Evolutionary conservation across 371 early-diverging fungal genomes (phyloP).

Genomic region (Mucor circinelloides): DNA sequence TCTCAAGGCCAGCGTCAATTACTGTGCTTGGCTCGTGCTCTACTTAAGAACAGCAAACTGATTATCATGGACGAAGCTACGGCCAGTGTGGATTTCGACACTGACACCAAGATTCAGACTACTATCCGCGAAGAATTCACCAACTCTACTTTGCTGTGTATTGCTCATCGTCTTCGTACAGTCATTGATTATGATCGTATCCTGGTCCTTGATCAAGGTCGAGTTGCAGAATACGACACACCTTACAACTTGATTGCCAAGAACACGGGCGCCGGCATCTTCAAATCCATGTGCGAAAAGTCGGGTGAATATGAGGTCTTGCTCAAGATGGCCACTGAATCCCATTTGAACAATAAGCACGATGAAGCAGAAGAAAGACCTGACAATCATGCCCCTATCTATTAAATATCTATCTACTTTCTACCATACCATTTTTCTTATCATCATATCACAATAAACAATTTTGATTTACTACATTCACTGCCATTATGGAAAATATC

Average conservation of each 20-base stretch:
- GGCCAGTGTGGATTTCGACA: conserved; percentile 77
- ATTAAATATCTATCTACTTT: neutral
- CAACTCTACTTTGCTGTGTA: conserved; percentile 68
- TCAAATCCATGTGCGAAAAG: conserved; percentile 70
- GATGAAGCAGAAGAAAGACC: neutral
- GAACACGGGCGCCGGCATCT: conserved; percentile 49
- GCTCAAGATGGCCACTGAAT: conserved; percentile 34
- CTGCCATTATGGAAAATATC: no score
- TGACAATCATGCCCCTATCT: conserved; percentile 9
- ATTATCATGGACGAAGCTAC: conserved; percentile 92
- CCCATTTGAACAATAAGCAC: neutral
- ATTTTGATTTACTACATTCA: neutral
- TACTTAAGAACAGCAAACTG: conserved; percentile 71
- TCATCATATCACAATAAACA: neutral
- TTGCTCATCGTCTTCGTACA: conserved; percentile 84
- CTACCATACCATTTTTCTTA: neutral
- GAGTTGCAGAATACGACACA: conserved; percentile 76
- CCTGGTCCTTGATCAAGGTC: conserved; percentile 82
- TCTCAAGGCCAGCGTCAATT: conserved; percentile 91
- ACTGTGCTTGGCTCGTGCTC: conserved; percentile 83
- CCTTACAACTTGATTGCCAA: conserved; percentile 58
- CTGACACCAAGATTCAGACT: conserved; percentile 77
- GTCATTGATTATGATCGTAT: conserved; percentile 90
- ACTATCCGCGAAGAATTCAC: conserved; percentile 78
- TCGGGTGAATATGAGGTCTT: conserved; percentile 60